Evolutionary conservation across 1,139 yeast genomes (phyloP), one percentile per base, ranked within the genome.

Genomic region (Suhomyces maxii): DNA sequence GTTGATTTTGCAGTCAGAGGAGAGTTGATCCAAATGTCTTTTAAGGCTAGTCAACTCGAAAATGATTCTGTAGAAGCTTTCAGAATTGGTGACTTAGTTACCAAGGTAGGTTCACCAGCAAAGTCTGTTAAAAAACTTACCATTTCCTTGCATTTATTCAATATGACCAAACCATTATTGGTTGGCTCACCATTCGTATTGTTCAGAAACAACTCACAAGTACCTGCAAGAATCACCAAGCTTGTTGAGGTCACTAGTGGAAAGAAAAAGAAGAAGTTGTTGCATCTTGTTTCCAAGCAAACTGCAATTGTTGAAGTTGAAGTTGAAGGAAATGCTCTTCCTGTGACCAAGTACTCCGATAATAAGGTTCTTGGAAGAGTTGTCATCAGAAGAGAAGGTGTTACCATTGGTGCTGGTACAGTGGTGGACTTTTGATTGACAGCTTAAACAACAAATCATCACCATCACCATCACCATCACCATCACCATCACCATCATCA

Each of bases 381-480:
- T 25, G 93, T 95, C 7, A 67, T 93, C 39, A 82, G 99, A 60
- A 82, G 86, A 57, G 96, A 89, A 56, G 97, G 98, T 2, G 61
- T 73, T 28, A 89, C 97, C 0, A 79, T 93, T 41, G 98, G 96
- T 8, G 97, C 97, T 0, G 98, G 98, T 28, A 75, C 73, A 2
- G 83, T 84, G 3, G 53, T 54, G 13, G 55, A 48, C 18, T 46
- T 41, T 40, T 41, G 40, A 23, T 28, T 36, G 14, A 39, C 12
- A 9, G 1, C n/a, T 9, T 3, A 9, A 2, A 28, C 31, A n/a
- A n/a, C n/a, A n/a, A n/a, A n/a, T n/a, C 9, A 28, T 28, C 31
- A 28, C 6, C 6, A 18, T 18, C 23, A 18, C 6, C 23, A 18
- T 4, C 23, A 18, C 1, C 6, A 18, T n/a, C n/a, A n/a, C 31